A percentile compares a stretch with the other conserved stretches of the same genome.
phyloP scores from a whole-genome alignment of 75 land plant species.

The Pseudotsuga menziesii region DNA sequence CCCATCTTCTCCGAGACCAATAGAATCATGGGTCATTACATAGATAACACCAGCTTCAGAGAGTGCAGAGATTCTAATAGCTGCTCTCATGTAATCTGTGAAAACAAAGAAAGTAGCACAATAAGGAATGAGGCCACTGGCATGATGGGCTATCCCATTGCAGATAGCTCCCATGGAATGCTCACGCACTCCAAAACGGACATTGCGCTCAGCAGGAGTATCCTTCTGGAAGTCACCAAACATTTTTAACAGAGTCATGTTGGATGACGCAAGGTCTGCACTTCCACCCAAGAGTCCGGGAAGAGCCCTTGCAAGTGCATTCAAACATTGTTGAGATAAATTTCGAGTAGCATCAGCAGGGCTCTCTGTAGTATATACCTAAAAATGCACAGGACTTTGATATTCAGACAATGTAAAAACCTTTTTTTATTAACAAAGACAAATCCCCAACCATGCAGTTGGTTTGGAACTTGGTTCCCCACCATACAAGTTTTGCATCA shows the following conservation, averaged over 20 bases:
- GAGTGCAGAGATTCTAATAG: slow-evolving; percentile 72
- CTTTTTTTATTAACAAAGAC: no score
- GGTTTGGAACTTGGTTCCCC: no score
- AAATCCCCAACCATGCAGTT: no score
- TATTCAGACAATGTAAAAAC: slow-evolving; percentile 1
- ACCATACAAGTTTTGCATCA: neutral
- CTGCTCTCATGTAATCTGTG: slow-evolving; percentile 82
- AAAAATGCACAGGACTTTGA: slow-evolving; percentile 9
- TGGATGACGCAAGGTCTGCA: slow-evolving; percentile 87
- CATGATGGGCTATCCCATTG: slow-evolving; percentile 72
- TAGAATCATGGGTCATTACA: slow-evolving; percentile 93
- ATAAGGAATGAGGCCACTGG: slow-evolving; percentile 72
- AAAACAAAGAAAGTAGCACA: slow-evolving; percentile 88
- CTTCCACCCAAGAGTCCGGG: slow-evolving; percentile 92
- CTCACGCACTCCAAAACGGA: slow-evolving; percentile 83
- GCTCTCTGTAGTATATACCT: slow-evolving; percentile 61
- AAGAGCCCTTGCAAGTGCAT: slow-evolving; percentile 63
- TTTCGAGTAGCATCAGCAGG: slow-evolving; percentile 80
- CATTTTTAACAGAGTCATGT: slow-evolving; percentile 79
- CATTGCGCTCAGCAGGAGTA: slow-evolving; percentile 67
- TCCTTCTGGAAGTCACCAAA: slow-evolving; percentile 77
- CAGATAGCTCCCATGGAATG: slow-evolving; percentile 82
- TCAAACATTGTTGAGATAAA: slow-evolving; percentile 59
- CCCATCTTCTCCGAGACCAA: slow-evolving; percentile 90
- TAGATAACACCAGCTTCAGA: slow-evolving; percentile 78